Base-by-base conservation (phyloP, 768 basidiomycete genomes). In the Lactarius sp. region DNA sequence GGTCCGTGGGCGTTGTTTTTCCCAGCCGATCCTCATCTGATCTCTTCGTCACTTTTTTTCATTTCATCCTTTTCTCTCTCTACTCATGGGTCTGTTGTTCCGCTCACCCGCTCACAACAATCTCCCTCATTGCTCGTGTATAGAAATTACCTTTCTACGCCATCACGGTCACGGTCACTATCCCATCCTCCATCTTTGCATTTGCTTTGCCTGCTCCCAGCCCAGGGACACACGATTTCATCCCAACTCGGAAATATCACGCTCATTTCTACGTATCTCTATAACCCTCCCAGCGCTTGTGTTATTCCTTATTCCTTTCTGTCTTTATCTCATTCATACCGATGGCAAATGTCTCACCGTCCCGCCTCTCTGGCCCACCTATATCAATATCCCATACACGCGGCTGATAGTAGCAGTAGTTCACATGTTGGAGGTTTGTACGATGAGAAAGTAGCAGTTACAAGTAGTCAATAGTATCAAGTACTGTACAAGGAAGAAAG, bases 391-490 rank as follows among this genome's bases (percentile, higher is more conserved):
- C 52, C n/a, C 22, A 52, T 52, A 60, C 42, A 13, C n/a, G 41
- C 33, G 33, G 46, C 46, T 31, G 44, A 34, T 27, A 13, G 47
- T 61, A 12, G 13, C 22, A 18, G 60, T 55, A 53, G 52, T 46
- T 34, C 3, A 18, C 20, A 12, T 56, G 47, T 44, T n/a, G 41
- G 56, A 5, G 41, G 16, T 41, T 47, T 64, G 62, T 64, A 64
- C 47, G 62, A 64, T 8, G 44, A 54, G 53, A 12, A 61, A 54
- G 37, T 22, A 56, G 56, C 27, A 54, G 39, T 57, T 62, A 41
- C 27, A 57, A 61, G 36, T 61, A 55, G 69, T 66, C 69, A 62
- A 60, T 71, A 66, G 52, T 66, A 63, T 65, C 52, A 64, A 49
- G 60, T 52, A 60, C 59, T 33, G 20, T 49, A 49, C 47, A 22